Evolutionary conservation across 2,329 filamentous ascomycete species (phyloP), one percentile per base, ranked within the genome.

Genomic region (Coniochaeta sp.): DNA sequence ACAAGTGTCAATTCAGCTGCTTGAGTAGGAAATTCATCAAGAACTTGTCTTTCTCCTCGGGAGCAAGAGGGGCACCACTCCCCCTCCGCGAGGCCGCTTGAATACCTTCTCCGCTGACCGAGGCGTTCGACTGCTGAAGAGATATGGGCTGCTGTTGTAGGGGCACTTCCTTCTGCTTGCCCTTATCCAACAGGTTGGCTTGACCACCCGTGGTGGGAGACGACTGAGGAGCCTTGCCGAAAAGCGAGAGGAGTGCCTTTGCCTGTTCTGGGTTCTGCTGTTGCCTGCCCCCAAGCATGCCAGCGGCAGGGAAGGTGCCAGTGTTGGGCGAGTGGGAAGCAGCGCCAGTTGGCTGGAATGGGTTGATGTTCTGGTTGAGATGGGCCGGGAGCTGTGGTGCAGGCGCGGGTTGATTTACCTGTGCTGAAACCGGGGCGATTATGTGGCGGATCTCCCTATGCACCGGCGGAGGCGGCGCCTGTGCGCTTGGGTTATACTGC

Each of bases 31-130:
- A 94, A 9, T 81, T 85, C 49, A 94, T 73, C 63, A 95, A 70
- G 60, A 94, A 94, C 14, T 77, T 84, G 63, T 87, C 85, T n/a
- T n/a, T n/a, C 58, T 94, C 85, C 0, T 82, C 85, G 0, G 87
- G 80, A 4, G 85, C 86, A 42, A 83, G 82, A 12, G 79, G 72
- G 28, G 75, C 74, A 61, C 74, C 79, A 16, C 72, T 73, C 10
- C 76, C 71, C 35, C 74, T 69, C 32, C 69, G 70, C 5, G 60
- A 56, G 1, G 65, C n/a, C n/a, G 56, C 58, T 9, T 57, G 56
- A 2, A 48, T 54, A 7, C 52, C 58, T 22, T 71, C 70, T 12
- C 67, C 69, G 26, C 59, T 62, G 9, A 66, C 67, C 50, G 75
- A 73, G 10, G 69, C 69, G 50, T 76, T 60, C n/a, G 75, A 76